A percentile compares a stretch with the other conserved stretches of the same genome.
Conservation (phyloP, 169 alveolate species). For the Plasmodium billcollinsi region DNA sequence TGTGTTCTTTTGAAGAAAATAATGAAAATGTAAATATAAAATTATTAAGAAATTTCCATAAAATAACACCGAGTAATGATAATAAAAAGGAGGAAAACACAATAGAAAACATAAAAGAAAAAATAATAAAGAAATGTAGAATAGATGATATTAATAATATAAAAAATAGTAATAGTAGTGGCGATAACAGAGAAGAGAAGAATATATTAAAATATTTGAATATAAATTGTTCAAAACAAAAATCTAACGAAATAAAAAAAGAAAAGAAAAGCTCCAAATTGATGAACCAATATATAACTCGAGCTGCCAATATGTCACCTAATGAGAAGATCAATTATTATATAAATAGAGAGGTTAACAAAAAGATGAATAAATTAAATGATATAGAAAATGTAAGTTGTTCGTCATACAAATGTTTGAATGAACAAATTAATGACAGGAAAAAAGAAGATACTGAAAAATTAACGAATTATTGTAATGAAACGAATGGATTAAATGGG, state of each 20-base stretch:
- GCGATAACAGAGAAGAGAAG: background rate
- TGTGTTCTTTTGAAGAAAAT: conserved; percentile 18
- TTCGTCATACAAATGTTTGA: background rate
- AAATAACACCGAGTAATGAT: background rate
- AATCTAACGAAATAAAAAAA: no score
- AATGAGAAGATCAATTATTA: no score
- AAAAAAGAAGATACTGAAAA: conserved; percentile 1
- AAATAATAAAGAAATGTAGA: conserved; percentile 18
- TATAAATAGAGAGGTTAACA: background rate
- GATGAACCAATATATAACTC: no score
- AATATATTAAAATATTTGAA: no score
- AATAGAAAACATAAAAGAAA: background rate
- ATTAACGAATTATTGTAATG: background rate
- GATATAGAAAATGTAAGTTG: conserved; percentile 7
- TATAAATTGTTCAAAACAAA: no score
- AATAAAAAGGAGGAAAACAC: conserved; percentile 2
- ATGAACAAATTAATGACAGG: conserved; percentile 1
- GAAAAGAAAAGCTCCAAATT: no score
- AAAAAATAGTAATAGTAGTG: conserved; percentile 15
- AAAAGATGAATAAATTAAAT: conserved; percentile 9
- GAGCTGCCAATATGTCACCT: no score
- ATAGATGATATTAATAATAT: conserved; percentile 20
- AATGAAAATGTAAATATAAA: conserved; percentile 15
- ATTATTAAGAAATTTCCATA: conserved; percentile 18
- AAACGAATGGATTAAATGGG: background rate